phyloP scores from a whole-genome alignment of 1,139 yeast genomes.

The Zygoascus hellenicus region DNA sequence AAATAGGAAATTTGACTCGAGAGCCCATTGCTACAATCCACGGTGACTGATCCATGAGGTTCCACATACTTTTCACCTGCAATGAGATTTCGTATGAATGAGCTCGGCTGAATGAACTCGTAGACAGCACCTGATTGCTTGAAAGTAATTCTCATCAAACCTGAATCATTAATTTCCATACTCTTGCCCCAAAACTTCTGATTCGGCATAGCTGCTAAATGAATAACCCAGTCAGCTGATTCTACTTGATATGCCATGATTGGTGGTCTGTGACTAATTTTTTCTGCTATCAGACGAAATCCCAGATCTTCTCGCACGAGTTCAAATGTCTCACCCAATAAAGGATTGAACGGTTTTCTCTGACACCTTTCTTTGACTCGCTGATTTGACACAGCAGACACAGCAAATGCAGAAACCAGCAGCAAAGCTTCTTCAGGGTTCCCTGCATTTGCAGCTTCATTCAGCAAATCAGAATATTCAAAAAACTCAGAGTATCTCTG shows the following conservation, averaged over 20 bases:
- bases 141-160: constrained; percentile 53
- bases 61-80: constrained; percentile 97
- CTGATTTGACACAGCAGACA: constrained; percentile 62
- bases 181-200: constrained; percentile 97
- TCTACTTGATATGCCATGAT: constrained; percentile 78
- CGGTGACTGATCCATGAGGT: constrained; percentile 65
- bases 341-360: constrained; percentile 90
- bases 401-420: constrained; percentile 77
- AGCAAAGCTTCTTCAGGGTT: constrained; percentile 52
- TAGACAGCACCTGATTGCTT: constrained; percentile 62
- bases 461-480: constrained; percentile 67
- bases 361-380: constrained; percentile 68
- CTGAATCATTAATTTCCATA: constrained; percentile 73
- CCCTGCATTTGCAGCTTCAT: constrained; percentile 46
- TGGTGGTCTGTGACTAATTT: constrained; percentile 77
- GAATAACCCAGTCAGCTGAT: constrained; percentile 65
- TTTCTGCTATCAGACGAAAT: constrained; percentile 65
- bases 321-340: constrained; percentile 83
- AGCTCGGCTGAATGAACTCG: constrained; percentile 77
- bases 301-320: constrained; percentile 73
- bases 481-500: constrained; percentile 74
- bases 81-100: constrained; percentile 75
- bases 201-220: constrained; percentile 68
- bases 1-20: constrained; percentile 62
- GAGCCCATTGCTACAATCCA: constrained; percentile 62